These are phyloP conservation scores for Alternaria angustiovoidea DNA, from an alignment of 2,329 filamentous ascomycete species.

Conservation along the genomic window DNA sequence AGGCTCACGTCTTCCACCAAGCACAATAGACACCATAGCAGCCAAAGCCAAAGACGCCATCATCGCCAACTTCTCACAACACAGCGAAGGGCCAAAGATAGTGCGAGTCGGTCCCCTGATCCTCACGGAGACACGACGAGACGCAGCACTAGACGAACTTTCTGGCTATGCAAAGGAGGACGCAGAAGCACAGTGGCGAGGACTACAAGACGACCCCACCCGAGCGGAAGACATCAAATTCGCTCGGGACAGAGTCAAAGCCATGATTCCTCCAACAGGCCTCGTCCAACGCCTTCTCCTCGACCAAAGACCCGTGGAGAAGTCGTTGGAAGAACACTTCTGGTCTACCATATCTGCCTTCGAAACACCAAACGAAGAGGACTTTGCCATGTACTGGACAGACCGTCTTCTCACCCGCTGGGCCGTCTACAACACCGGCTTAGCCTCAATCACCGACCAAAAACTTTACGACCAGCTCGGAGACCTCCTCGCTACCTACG, in stretches of 20 bases:
- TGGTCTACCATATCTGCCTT: conserved; percentile 32
- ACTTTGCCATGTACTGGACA: conserved; percentile 45
- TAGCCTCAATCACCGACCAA: conserved; percentile 34
- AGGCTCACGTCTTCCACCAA: conserved; percentile 18
- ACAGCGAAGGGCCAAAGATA: conserved; percentile 3
- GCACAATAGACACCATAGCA: conserved; percentile 14
- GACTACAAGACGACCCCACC: conserved; percentile 21
- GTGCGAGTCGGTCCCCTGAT: conserved; percentile 27
- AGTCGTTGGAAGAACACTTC: conserved; percentile 35
- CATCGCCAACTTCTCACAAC: conserved; percentile 9
- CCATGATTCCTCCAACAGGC: conserved; percentile 10
- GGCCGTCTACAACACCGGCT: conserved; percentile 36
- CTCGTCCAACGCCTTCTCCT: conserved; percentile 24
- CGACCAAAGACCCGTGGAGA: conserved; percentile 30
- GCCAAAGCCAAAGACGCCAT: conserved; percentile 24
- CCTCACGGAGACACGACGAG: conserved; percentile 22
- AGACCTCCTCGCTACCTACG: conserved; percentile 41
- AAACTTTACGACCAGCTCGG: conserved; percentile 47
- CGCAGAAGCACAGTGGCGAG: conserved; percentile 37
- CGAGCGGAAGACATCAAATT: conserved; percentile 33
- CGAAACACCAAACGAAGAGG: conserved; percentile 39
- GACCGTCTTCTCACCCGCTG: conserved; percentile 40
- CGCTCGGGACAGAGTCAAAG: conserved; percentile 27
- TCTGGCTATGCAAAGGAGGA: conserved; percentile 25
- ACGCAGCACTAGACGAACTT: conserved; percentile 22